Base-by-base conservation (phyloP, 257 asterid species). In the Mitragyna speciosa region DNA sequence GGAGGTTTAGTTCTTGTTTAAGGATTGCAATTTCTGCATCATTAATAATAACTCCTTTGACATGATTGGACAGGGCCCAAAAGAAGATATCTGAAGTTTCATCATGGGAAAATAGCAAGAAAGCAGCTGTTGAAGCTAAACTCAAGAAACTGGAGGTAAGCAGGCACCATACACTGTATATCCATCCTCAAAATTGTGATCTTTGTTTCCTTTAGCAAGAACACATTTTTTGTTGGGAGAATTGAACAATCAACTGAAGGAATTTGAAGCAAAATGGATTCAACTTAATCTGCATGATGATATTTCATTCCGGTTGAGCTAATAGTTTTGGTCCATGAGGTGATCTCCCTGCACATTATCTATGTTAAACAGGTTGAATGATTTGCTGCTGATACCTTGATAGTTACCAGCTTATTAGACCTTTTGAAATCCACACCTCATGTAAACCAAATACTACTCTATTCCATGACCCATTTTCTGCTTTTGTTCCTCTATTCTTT, bases 31-130 rank as follows among this genome's bases (percentile, higher is more conserved):
- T 6, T 39, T 31, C 54, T n/a, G 10, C 52, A 19, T 63, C 2
- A 22, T 33, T 54, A 17, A 14, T 73, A 65, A 73, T 49, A 26
- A 26, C 20, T 61, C 12, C 12, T 68, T 11, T 7, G 41, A 33
- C 64, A 51, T 79, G 56, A 80, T 28, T 76, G 58, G 45, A 20
- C 72, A 94, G 98, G 87, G 94, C 97, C 1, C 91, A 92, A 36
- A 94, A 91, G 90, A 89, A 90, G 88, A 76, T 92, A 11, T 80
- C 94, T 7, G 95, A 91, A 7, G 91, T 94, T 63, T 15, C 84
- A 28, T 78, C 97, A 36, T 94, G 97, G 98, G 97, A 94, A 58
- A 94, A 91, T 89, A 88, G 83, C 82, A 86, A 90, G 89, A 91
- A 82, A 84, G 98, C 97, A 48, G 72, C 90, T 69, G 80, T 90